Evolutionary conservation across 257 asterid species (phyloP), one percentile per base, ranked within the genome.

Genomic region (Scutellaria minor): DNA sequence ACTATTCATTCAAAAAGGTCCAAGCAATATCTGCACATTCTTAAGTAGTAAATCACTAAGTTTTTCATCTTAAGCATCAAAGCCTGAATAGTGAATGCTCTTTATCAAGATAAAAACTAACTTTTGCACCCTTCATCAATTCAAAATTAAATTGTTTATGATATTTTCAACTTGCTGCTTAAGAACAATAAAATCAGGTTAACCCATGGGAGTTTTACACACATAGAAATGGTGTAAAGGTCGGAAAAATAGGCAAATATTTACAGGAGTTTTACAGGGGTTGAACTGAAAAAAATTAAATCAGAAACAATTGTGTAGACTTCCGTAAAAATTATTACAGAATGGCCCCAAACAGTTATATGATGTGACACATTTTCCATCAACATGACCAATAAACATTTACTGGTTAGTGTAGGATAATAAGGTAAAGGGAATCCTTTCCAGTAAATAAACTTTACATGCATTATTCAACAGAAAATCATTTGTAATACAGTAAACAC

Each of bases 251-350:
- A 15, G 13, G 48, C n/a, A 12, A 27, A 12, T 13, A 45, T 60
- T 51, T 48, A 39, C 12, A 18, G 47, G 15, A 20, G 22, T 55
- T 60, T 51, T 48, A 39, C 12, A 18, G 47, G 15, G 39, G 22
- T 55, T 51, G 78, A 41, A 20, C 68, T 65, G 22, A 37, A 45
- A 9, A 45, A 24, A 66, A 42, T 53, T 27, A 42, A 50, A 54
- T 45, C 15, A 15, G 46, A 61, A 41, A 66, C 31, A 18, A 47
- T 47, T 18, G 52, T 20, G 10, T 37, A 31, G 52, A 42, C 48
- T 31, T 45, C 39, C 51, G 46, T 22, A 14, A n/a, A 72, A 12
- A 62, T 61, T 57, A 66, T 48, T 68, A 27, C 64, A 57, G 64
- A 12, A 4, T 56, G 11, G 22, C 42, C 15, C 53, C 22, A 20